Base-by-base conservation (phyloP, 176 grass and related monocot genomes). In the Triticum timopheevii region DNA sequence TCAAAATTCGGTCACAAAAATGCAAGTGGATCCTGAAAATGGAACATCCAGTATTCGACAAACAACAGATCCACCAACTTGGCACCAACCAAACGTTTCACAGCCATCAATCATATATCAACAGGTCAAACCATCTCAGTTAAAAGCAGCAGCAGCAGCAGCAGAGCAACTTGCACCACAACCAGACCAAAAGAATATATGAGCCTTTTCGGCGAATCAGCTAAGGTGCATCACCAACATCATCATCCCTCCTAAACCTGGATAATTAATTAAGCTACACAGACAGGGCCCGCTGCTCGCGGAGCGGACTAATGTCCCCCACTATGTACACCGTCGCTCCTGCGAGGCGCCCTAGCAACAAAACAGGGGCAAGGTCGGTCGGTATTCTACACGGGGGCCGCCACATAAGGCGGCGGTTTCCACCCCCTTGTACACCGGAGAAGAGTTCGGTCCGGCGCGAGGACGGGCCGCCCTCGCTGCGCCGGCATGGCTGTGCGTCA, bases 291-390 rank as follows among this genome's bases (percentile, higher is more conserved):
- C 2, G n/a, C 19, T 59, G 25, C 27, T 54, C 39, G 31, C 16
- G 44, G 73, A 78, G 76, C 59, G 50, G 56, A 87, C 65, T 61
- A 73, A 89, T 87, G 65, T 82, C 64, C 78, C 79, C 78, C 73
- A 78, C 69, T 82, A 85, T 93, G 69, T 90, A 93, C 87, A 92
- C 23, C 13, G 69, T 69, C 38, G 61, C 81, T 72, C 75, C 81
- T 38, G 35, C 56, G 8, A 61, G 28, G 45, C 44, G 61, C 34
- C 78, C 73, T 69, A 73, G 76, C 39, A 63, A 80, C 80, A 84
- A 87, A 80, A 89, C 69, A 64, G 68, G 79, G 72, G 73, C 67
- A 10, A 40, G 23, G 35, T 8, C 30, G 58, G 23, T 76, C 15
- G 64, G 30, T 84, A 85, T 80, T 85, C 45, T 87, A 73, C 81